A percentile compares a stretch with the other conserved stretches of the same genome.
Conservation (phyloP, 345 rosid species). For the Anastatica hierochuntica region DNA sequence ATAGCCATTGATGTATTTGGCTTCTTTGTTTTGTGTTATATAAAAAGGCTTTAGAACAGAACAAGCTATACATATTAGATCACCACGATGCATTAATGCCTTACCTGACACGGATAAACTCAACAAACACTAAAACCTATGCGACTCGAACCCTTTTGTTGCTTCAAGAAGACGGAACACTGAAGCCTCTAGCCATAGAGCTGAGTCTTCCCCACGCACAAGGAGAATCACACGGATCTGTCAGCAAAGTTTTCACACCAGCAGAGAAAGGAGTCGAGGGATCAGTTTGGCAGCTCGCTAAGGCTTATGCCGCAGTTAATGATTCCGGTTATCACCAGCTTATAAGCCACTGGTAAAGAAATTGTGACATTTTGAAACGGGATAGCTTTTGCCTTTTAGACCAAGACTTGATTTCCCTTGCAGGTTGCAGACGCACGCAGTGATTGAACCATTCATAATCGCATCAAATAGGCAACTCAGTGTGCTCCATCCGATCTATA, state of each 20-base stretch:
- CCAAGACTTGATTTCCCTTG: background rate
- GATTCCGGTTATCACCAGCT: constrained; percentile 95
- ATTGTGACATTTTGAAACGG: background rate
- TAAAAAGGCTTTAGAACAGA: constrained; percentile 44
- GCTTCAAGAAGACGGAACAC: constrained; percentile 55
- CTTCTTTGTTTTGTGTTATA: background rate
- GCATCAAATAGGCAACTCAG: constrained; percentile 80
- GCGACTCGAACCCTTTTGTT: constrained; percentile 68
- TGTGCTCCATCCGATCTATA: constrained; percentile 74
- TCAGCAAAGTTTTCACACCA: constrained; percentile 68
- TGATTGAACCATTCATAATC: constrained; percentile 76
- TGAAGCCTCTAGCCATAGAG: constrained; percentile 79
- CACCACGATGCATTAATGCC: constrained; percentile 82
- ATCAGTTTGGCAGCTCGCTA: constrained; percentile 81
- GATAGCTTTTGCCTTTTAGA: background rate
- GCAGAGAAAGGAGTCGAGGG: constrained; percentile 49
- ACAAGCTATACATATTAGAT: constrained; percentile 60
- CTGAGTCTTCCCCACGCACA: constrained; percentile 84
- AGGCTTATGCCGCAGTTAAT: constrained; percentile 78
- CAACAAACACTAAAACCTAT: constrained; percentile 71
- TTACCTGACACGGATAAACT: constrained; percentile 51
- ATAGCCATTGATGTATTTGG: no score
- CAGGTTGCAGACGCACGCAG: constrained; percentile 85
- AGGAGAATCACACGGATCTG: constrained; percentile 55
- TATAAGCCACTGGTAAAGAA: constrained; percentile 70